Evolutionary conservation across 202 grass and related monocot genomes (phyloP).

Genomic region (Miscanthus sacchariflorus): DNA sequence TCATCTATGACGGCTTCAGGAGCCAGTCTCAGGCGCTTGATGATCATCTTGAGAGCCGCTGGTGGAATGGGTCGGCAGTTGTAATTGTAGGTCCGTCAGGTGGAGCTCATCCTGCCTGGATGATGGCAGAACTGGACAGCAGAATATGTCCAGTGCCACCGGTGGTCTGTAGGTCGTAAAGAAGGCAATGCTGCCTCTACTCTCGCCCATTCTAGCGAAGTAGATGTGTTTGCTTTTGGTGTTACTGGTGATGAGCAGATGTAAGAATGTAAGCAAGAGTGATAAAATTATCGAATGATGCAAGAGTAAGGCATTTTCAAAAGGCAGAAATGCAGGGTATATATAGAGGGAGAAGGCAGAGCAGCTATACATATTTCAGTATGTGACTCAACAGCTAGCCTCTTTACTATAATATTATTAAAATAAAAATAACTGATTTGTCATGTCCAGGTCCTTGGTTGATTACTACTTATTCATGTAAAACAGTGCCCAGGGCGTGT

Average conservation of each 20-base stretch:
- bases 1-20: not conserved
- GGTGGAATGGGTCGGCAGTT: constrained; percentile 34
- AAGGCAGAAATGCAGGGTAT: not conserved
- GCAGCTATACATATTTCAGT: too few species aligned
- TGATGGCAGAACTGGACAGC: not conserved
- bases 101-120: constrained; percentile 20
- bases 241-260: not conserved
- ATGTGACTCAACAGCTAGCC: too few species aligned
- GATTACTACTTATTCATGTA: too few species aligned
- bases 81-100: constrained; percentile 57
- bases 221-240: not conserved
- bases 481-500: too few species aligned
- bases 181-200: constrained; percentile 49
- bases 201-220: not conserved
- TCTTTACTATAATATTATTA: not conserved
- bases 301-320: not conserved
- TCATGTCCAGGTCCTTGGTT: not conserved
- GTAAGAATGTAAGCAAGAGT: not conserved
- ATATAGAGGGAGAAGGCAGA: not conserved
- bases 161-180: constrained; percentile 49
- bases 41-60: constrained; percentile 37
- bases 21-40: constrained; percentile 1
- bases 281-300: not conserved
- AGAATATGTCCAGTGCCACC: constrained; percentile 50
- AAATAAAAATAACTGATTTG: not conserved